Evolutionary conservation across 192 early-diverging fungal species (phyloP), one percentile per base, ranked within the genome.

Genomic region (Gamsiella multidivaricata): DNA sequence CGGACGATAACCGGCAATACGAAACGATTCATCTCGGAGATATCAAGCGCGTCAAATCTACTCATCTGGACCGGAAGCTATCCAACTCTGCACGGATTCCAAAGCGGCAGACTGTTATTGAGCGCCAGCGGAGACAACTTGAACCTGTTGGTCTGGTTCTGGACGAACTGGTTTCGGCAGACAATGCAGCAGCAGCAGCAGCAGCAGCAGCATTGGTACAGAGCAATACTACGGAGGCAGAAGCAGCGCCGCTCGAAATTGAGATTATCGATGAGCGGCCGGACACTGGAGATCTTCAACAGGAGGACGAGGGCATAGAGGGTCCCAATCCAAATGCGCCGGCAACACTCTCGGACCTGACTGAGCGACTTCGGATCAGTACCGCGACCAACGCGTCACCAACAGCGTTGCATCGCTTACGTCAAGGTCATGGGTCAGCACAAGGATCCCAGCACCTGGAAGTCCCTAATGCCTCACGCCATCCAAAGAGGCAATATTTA

Each of bases 31-130:
- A 87, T 61, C 65, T 83, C 8, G 76, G 79, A 2, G 87, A 88
- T 54, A 87, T 88, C 42, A 87, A 87, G 49, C 84, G 86, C 25
- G 82, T 86, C 45, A 88, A 87, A 59, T 87, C 87, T n/a, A 83
- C 83, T 7, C 84, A 85, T 17, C 51, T 86, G 54, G 84, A 86
- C 55, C 65, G 82, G 6, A 86, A 86, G 37, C 56, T 86, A 15
- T 83, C 84, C 11, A 81, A 79, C 52, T 86, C 84, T 43, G 81
- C 82, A 15, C 70, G 81, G 20, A 51, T 87, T 23, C 84, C 82
- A 14, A 87, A 84, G 43, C 70, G 84, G 65, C 80, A 82, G n/a
- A 84, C 80, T 29, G 62, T 88, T 18, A 83, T 88, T 69, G 86
- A 88, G 33, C 76, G 79, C 31, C 78, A 83, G 46, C 66, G 69